A percentile compares a stretch with the other conserved stretches of the same genome.
Conservation (phyloP, 176 grass and related monocot species). For the Cenchrus purpureus region DNA sequence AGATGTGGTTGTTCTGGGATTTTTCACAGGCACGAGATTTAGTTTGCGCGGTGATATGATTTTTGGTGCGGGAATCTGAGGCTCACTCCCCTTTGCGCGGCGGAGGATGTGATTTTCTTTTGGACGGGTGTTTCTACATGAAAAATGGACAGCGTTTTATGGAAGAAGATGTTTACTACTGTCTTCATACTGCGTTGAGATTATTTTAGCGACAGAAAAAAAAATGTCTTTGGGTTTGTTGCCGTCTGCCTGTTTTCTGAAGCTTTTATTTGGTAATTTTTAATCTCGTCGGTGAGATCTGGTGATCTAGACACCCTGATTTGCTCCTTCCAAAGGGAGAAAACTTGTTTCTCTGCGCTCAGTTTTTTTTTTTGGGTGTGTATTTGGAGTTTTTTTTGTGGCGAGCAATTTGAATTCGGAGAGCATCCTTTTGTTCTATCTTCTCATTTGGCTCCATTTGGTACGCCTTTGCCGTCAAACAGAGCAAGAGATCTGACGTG, state of each 20-base stretch:
- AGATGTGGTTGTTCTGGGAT: conserved; percentile 3
- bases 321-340: neutral
- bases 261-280: neutral
- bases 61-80: conserved; percentile 27
- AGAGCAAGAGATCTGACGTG: conserved; percentile 34
- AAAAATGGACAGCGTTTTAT: no score
- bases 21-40: conserved; percentile 16
- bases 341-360: neutral
- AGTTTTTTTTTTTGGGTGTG: neutral
- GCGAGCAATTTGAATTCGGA: conserved; percentile 6
- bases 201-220: neutral
- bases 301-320: neutral
- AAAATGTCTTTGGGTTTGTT: neutral
- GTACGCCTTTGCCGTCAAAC: neutral
- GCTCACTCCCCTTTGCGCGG: neutral
- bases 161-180: neutral
- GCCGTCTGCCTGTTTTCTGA: neutral
- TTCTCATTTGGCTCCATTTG: neutral
- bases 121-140: neutral
- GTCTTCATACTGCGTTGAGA: neutral
- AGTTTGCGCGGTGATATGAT: neutral
- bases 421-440: neutral
- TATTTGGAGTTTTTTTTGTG: neutral
- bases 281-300: conserved; percentile 49
- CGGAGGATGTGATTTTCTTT: neutral